Conservation (phyloP, 1,139 yeast genomes). For the Zygoascus hellenicus region DNA sequence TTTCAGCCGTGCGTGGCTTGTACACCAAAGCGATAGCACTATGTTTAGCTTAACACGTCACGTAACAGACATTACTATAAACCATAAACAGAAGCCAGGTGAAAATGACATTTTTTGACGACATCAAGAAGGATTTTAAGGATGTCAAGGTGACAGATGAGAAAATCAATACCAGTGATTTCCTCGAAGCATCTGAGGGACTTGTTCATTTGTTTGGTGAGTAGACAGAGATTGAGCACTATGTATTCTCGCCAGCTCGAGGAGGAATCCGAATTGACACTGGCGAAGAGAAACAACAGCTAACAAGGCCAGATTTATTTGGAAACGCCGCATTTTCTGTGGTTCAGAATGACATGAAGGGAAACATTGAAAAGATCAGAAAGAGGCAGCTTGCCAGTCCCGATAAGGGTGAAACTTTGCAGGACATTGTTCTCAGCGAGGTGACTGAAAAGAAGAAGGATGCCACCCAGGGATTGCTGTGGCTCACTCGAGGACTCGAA, state of each 20-base stretch:
- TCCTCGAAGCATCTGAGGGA: constrained; percentile 79
- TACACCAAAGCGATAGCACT: too few relatives aligned
- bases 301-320: constrained; percentile 43
- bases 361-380: constrained; percentile 74
- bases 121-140: constrained; percentile 63
- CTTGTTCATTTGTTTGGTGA: constrained; percentile 69
- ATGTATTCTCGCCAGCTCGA: too few relatives aligned
- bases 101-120: constrained; percentile 60
- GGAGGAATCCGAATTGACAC: too few relatives aligned
- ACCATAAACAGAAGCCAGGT: not conserved
- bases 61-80: too few relatives aligned
- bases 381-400: constrained; percentile 63
- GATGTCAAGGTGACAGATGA: constrained; percentile 59
- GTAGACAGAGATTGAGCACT: too few relatives aligned
- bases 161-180: constrained; percentile 66
- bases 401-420: constrained; percentile 57
- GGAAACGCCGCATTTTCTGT: constrained; percentile 83
- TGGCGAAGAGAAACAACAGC: too few relatives aligned
- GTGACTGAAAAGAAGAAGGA: constrained; percentile 61
- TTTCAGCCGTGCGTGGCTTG: too few relatives aligned
- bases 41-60: too few relatives aligned
- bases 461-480: constrained; percentile 86
- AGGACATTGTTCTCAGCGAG: constrained; percentile 65
- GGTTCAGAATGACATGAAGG: constrained; percentile 85
- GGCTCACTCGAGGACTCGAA: constrained; percentile 78